A percentile compares a stretch with the other conserved stretches of the same genome.
These are phyloP conservation scores for Hypoxylon fragiforme DNA, from an alignment of 495 filamentous ascomycete species.

Conservation along the genomic window DNA sequence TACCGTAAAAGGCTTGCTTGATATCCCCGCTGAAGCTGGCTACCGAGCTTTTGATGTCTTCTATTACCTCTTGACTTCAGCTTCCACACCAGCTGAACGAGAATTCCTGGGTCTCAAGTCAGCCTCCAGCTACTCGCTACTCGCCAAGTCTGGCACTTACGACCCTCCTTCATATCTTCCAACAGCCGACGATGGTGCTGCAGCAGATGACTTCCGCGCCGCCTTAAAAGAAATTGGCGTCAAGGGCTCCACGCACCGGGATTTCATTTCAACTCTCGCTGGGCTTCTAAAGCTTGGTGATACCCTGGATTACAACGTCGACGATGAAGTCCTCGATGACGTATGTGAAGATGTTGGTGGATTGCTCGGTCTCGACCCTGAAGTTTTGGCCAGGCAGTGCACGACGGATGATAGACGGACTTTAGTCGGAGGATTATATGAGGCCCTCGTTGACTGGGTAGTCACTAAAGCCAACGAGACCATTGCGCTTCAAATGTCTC, in stretches of 20 bases:
- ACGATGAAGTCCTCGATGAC: constrained; percentile 82
- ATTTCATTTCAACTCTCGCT: constrained; percentile 80
- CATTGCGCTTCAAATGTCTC: constrained; percentile 72
- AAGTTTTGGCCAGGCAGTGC: constrained; percentile 76
- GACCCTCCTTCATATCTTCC: constrained; percentile 87
- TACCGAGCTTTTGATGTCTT: constrained; percentile 98
- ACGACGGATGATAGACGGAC: constrained; percentile 80
- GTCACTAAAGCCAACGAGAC: constrained; percentile 87
- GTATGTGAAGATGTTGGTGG: constrained; percentile 89
- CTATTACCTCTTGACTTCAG: constrained; percentile 90
- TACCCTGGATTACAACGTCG: constrained; percentile 79
- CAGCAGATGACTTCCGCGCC: constrained; percentile 87
- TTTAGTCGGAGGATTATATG: constrained; percentile 84
- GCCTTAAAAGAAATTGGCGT: constrained; percentile 88
- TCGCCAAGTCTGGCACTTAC: constrained; percentile 83
- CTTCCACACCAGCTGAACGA: constrained; percentile 86
- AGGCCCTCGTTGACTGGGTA: constrained; percentile 94
- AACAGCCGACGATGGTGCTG: constrained; percentile 88
- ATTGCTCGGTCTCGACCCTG: constrained; percentile 83
- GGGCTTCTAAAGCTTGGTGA: constrained; percentile 91
- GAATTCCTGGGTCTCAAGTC: constrained; percentile 86
- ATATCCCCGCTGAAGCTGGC: constrained; percentile 76
- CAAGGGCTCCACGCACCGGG: constrained; percentile 77
- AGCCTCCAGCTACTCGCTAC: constrained; percentile 74
- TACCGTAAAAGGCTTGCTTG: constrained; percentile 76